A percentile compares a stretch with the other conserved stretches of the same genome.
Conservation (phyloP, 208 protist species). For the Leishmania guyanensis region DNA sequence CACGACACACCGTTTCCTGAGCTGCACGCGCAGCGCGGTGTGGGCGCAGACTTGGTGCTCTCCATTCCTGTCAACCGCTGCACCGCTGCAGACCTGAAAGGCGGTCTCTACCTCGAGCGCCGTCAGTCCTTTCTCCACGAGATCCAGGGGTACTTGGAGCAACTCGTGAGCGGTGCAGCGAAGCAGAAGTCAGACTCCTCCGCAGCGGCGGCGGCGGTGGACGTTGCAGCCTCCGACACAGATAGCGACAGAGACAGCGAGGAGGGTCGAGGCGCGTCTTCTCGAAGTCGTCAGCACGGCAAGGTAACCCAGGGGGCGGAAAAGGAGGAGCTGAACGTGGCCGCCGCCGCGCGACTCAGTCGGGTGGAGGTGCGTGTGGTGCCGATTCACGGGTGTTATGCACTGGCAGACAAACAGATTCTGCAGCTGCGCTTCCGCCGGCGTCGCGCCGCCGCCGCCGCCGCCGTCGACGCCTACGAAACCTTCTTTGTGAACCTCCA, state of each 20-base stretch:
- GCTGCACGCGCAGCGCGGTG: slow-evolving; percentile 53
- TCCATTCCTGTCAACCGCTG: slow-evolving; percentile 64
- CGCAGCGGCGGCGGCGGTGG: not conserved
- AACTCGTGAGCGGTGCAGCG: slow-evolving; percentile 24
- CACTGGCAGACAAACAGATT: slow-evolving; percentile 57
- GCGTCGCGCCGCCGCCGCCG: not conserved
- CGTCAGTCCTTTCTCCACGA: slow-evolving; percentile 67
- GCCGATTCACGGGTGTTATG: slow-evolving; percentile 68
- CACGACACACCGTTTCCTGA: slow-evolving; percentile 64
- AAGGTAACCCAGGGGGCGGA: not conserved
- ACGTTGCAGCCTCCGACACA: not conserved
- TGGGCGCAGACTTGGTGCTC: slow-evolving; percentile 74
- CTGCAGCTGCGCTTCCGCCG: slow-evolving; percentile 66
- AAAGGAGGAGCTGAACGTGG: slow-evolving; percentile 16
- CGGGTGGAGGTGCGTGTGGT: slow-evolving; percentile 53
- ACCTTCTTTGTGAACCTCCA: slow-evolving; percentile 75
- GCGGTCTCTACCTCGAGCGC: slow-evolving; percentile 70
- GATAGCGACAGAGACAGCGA: slow-evolving; percentile 14
- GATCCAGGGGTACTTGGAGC: slow-evolving; percentile 54
- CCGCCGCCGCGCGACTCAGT: slow-evolving; percentile 32
- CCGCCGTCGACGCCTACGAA: slow-evolving; percentile 27
- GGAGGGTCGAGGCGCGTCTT: not conserved
- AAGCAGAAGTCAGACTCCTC: slow-evolving; percentile 4
- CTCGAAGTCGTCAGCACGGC: not conserved
- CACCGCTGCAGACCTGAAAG: slow-evolving; percentile 65